Conservation (phyloP, 441 rosid genomes). For the Adansonia gregorii region DNA sequence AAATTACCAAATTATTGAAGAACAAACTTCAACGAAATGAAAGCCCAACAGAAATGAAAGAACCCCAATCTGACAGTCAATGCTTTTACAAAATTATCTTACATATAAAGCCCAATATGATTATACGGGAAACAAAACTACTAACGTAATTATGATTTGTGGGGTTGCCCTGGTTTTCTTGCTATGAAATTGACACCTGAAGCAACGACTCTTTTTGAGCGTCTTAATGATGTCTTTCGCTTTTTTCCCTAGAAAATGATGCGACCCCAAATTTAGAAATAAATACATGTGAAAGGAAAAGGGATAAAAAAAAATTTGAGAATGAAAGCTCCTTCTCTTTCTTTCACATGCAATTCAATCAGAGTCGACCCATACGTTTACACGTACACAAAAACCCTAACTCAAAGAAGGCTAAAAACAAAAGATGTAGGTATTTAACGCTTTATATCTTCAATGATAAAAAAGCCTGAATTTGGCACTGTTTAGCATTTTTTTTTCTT, state of each 20-base stretch:
- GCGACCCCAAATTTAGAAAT: neutral
- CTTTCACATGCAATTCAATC: neutral
- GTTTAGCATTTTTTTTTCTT: neutral
- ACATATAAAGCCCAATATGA: no score
- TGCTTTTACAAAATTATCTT: no score
- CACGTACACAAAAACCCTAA: neutral
- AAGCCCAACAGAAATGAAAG: no score
- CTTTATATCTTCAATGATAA: conserved; percentile 11
- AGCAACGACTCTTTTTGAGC: neutral
- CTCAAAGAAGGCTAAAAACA: conserved; percentile 20
- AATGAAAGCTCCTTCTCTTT: neutral
- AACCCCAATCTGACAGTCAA: no score
- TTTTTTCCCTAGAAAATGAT: neutral
- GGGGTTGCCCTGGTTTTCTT: conserved; percentile 31
- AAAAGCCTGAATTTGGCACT: conserved; percentile 23
- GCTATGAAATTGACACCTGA: conserved; percentile 29
- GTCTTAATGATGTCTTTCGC: neutral
- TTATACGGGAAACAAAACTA: no score
- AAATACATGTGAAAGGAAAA: neutral
- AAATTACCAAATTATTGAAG: no score
- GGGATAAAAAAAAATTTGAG: neutral
- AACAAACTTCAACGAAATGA: no score
- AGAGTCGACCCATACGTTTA: neutral
- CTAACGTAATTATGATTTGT: conserved; percentile 21
- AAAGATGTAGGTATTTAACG: conserved; percentile 2